These are phyloP conservation scores for Neurospora discreta DNA, from an alignment of 495 filamentous ascomycete species.

Conservation along the genomic window DNA sequence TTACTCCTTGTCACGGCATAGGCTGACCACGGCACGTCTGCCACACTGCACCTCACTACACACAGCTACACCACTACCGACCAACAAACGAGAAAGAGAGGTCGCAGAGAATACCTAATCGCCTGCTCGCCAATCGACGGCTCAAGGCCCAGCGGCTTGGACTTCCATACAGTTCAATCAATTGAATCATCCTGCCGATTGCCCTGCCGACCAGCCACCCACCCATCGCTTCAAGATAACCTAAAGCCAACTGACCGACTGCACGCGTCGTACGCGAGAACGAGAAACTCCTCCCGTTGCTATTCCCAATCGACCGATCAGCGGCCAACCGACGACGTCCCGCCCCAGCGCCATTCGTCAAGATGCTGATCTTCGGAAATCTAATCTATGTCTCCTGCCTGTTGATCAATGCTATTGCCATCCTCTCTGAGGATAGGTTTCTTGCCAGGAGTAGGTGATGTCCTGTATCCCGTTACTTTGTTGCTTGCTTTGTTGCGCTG, in stretches of 20 bases:
- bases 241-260: not conserved
- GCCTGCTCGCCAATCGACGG: not conserved
- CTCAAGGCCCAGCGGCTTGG: not conserved
- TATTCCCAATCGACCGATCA: not conserved
- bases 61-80: not conserved
- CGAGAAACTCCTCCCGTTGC: not conserved
- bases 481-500: not conserved
- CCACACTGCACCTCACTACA: not conserved
- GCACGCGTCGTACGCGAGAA: not conserved
- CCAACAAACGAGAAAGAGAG: not conserved
- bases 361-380: constrained; percentile 62
- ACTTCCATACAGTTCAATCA: not conserved
- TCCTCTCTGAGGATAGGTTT: constrained; percentile 96
- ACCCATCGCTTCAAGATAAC: not conserved
- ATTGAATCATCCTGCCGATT: too few relatives aligned
- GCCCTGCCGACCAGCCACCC: not conserved
- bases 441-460: constrained; percentile 75
- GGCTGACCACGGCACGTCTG: not conserved
- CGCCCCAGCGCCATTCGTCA: constrained; percentile 9
- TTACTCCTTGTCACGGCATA: not conserved
- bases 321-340: not conserved
- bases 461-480: not conserved
- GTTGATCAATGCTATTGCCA: constrained; percentile 84
- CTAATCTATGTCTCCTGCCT: constrained; percentile 72
- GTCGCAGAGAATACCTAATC: not conserved